Evolutionary conservation across 495 filamentous ascomycete genomes (phyloP), one percentile per base, ranked within the genome.

Genomic region (Coniosporium apollinis): DNA sequence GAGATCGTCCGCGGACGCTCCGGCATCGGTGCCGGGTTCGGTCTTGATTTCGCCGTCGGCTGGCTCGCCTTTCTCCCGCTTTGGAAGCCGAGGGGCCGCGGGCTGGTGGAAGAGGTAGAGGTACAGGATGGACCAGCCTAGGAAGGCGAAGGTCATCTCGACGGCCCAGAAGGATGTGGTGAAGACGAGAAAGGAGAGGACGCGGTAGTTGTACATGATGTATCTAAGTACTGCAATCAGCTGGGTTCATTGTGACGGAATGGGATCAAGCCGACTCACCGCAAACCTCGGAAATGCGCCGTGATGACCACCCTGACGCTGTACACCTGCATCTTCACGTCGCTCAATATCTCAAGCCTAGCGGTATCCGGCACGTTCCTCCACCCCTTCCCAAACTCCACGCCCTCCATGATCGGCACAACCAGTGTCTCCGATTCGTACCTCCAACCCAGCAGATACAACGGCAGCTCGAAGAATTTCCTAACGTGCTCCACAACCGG

Each of bases 151-250:
- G 0, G 66, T 29, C 56, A 92, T 64, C 44, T 80, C 80, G 1
- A 68, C 59, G 6, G 50, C 52, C 86, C 84, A 94, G 53, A 94
- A 94, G 18, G 68, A 29, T 3, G 49, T 56, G 3, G 70, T 79
- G 36, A 78, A 78, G 2, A 79, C 42, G 0, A 79, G 25, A 42
- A 83, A 82, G 8, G 72, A 71, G 1, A 73, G 51, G 19, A 86
- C 39, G 22, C 75, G 72, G 57, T 82, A 75, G 16, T 78, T 69
- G 42, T 82, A 86, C 81, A 97, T 92, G 19, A 82, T 16, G 29
- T 44, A 45, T 36, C 35, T 45, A 19, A 7, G 17, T 37, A 22
- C n/a, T 9, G 5, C 30, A 9, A 5, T 31, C 5, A 30, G 6
- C 32, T 31, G n/a, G 16, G 19, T 10, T 20, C 16, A 6, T 35